phyloP scores from a whole-genome alignment of 768 basidiomycete genomes.

The Auricularia auricula-judae region DNA sequence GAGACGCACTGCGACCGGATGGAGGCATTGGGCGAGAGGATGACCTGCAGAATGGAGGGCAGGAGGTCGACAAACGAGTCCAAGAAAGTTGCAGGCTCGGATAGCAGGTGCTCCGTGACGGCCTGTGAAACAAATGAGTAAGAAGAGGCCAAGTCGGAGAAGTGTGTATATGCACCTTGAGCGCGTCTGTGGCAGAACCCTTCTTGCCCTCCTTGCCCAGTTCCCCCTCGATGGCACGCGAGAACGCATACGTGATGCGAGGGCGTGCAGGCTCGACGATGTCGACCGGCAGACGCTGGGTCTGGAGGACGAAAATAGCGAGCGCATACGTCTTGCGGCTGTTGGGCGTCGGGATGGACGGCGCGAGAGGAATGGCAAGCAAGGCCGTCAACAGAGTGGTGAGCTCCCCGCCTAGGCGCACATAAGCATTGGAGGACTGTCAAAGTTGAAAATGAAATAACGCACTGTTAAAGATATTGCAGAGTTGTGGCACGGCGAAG shows the following conservation, averaged over 20 bases:
- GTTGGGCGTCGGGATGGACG: constrained; percentile 66
- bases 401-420: constrained; percentile 43
- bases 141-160: neutral
- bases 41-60: constrained; percentile 47
- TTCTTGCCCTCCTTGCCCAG: constrained; percentile 86
- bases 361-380: constrained; percentile 61
- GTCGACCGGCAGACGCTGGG: constrained; percentile 51
- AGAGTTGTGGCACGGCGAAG: constrained; percentile 49
- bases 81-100: constrained; percentile 55
- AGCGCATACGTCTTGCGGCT: constrained; percentile 78
- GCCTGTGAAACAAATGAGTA: constrained; percentile 33
- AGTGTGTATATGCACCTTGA: constrained; percentile 41
- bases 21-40: constrained; percentile 37
- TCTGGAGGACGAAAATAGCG: constrained; percentile 63
- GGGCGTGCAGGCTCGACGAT: constrained; percentile 53
- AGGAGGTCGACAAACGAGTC: constrained; percentile 51
- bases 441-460: constrained; percentile 10
- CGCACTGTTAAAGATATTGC: constrained; percentile 52
- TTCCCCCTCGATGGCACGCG: constrained; percentile 71
- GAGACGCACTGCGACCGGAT: neutral
- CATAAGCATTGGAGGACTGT: constrained; percentile 2
- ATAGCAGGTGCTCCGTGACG: constrained; percentile 53
- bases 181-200: constrained; percentile 65
- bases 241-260: constrained; percentile 59
- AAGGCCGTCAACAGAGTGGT: constrained; percentile 48